Evolutionary conservation across 2,329 filamentous ascomycete genomes (phyloP).

Genomic region (Paramyrothecium roridum): DNA sequence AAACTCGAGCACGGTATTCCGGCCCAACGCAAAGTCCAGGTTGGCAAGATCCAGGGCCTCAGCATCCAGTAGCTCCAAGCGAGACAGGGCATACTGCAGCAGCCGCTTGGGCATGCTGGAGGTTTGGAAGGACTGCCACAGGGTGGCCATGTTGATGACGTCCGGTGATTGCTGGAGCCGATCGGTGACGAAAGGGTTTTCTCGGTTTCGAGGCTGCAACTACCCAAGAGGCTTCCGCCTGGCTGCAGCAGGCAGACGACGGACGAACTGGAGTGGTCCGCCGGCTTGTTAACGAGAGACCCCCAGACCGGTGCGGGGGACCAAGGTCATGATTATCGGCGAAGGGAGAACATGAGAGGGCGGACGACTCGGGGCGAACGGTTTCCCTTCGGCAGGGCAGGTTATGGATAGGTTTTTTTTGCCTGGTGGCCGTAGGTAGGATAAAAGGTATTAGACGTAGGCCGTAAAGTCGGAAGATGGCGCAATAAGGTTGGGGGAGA

Average conservation of each 20-base stretch:
- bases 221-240: slow-evolving; percentile 3
- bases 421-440: not conserved
- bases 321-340: slow-evolving; percentile 27
- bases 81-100: slow-evolving; percentile 79
- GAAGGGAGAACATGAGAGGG: slow-evolving; percentile 14
- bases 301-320: slow-evolving; percentile 30
- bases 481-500: not conserved
- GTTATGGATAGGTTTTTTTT: too few relatives aligned
- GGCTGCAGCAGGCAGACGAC: slow-evolving; percentile 1
- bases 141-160: slow-evolving; percentile 60
- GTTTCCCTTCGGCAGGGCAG: too few relatives aligned
- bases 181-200: slow-evolving; percentile 9
- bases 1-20: slow-evolving; percentile 79
- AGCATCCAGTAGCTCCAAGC: slow-evolving; percentile 82
- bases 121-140: slow-evolving; percentile 62
- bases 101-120: slow-evolving; percentile 86
- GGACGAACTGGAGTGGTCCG: slow-evolving; percentile 2
- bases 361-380: not conserved
- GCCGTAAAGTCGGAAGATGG: not conserved
- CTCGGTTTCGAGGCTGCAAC: too few relatives aligned
- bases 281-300: slow-evolving; percentile 28
- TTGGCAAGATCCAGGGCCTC: slow-evolving; percentile 83
- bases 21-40: slow-evolving; percentile 78
- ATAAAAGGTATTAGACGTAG: not conserved
- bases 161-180: not conserved